Evolutionary conservation across 1,284 basidiomycete genomes (phyloP).

Genomic region (Trichosporon asahii): DNA sequence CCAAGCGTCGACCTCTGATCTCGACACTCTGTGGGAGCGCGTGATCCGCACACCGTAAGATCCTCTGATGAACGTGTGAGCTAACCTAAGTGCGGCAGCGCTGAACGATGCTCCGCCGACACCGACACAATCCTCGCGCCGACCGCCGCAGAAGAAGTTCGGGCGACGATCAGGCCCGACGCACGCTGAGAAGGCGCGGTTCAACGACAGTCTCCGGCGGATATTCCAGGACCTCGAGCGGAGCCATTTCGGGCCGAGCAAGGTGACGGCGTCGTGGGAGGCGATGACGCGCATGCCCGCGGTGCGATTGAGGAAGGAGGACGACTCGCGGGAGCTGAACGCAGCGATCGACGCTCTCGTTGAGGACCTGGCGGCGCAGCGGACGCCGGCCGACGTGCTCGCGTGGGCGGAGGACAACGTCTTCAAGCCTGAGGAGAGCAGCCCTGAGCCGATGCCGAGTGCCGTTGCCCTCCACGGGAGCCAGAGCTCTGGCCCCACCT

Average conservation of each 20-base stretch:
- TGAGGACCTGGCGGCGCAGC: constrained; percentile 68
- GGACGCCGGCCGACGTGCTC: constrained; percentile 67
- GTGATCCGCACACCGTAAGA: constrained; percentile 22
- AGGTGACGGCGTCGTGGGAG: constrained; percentile 1
- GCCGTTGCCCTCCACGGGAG: constrained; percentile 16
- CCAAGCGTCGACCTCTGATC: not conserved
- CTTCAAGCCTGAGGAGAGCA: constrained; percentile 58
- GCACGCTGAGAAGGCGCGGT: not conserved
- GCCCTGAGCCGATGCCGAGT: constrained; percentile 51
- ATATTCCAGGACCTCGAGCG: constrained; percentile 4
- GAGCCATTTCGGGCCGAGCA: not conserved
- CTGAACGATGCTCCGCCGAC: constrained; percentile 1
- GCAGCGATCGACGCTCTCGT: constrained; percentile 63
- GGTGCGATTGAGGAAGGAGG: constrained; percentile 16
- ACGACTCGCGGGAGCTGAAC: constrained; percentile 27
- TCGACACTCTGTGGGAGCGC: constrained; percentile 18
- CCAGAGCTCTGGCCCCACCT: constrained; percentile 35
- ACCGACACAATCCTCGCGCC: not conserved
- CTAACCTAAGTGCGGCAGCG: constrained; percentile 1
- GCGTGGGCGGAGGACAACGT: constrained; percentile 71
- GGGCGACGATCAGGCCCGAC: not conserved
- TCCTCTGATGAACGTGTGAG: too few species aligned
- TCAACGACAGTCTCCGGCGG: constrained; percentile 5
- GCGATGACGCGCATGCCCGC: not conserved
- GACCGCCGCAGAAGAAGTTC: not conserved